Evolutionary conservation across 495 filamentous ascomycete genomes (phyloP).

Genomic region (Xylaria curta): DNA sequence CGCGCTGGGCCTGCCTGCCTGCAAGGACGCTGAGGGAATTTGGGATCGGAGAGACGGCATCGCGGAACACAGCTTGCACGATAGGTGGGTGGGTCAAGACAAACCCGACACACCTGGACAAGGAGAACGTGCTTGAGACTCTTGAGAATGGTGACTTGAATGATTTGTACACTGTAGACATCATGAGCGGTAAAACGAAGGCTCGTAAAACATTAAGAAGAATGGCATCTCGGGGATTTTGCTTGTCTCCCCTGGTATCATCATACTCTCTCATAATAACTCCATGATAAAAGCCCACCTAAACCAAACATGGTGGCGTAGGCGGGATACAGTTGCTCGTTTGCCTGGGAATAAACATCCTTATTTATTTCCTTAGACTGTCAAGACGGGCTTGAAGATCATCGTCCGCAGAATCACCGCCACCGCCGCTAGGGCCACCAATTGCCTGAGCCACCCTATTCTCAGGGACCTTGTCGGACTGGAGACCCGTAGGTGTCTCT

Average conservation of each 20-base stretch:
- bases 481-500: constrained; percentile 77
- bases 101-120: constrained; percentile 34
- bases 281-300: constrained; percentile 4
- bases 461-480: constrained; percentile 63
- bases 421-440: constrained; percentile 61
- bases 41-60: constrained; percentile 55
- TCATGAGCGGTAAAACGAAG: not conserved
- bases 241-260: not conserved
- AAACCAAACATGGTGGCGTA: not conserved
- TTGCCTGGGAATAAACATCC: not conserved
- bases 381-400: constrained; percentile 85
- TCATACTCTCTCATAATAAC: not conserved
- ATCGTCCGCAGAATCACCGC: constrained; percentile 69
- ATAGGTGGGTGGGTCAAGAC: constrained; percentile 51
- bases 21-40: constrained; percentile 61
- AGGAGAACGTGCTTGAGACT: constrained; percentile 35
- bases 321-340: not conserved
- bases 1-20: constrained; percentile 63
- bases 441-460: constrained; percentile 76
- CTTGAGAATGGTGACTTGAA: constrained; percentile 37
- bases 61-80: constrained; percentile 59
- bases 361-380: constrained; percentile 68
- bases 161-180: constrained; percentile 23
- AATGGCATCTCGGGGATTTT: constrained; percentile 1
- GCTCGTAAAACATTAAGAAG: constrained; percentile 6